A percentile compares a stretch with the other conserved stretches of the same genome.
These are phyloP conservation scores for Theobroma cacao DNA, from an alignment of 345 rosid species.

Conservation along the genomic window DNA sequence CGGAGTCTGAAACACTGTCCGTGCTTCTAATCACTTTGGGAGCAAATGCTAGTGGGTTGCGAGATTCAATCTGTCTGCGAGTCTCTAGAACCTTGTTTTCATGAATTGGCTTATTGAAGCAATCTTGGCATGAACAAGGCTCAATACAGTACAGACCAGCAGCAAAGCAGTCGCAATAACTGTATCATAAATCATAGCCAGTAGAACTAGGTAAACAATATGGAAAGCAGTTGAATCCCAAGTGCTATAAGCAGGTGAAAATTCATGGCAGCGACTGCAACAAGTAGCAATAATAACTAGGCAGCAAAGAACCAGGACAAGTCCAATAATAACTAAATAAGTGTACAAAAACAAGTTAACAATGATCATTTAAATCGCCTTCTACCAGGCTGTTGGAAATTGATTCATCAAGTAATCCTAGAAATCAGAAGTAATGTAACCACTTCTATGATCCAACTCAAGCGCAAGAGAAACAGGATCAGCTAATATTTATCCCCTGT, in stretches of 20 bases:
- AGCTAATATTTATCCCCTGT: not conserved
- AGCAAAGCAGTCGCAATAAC: constrained; percentile 88
- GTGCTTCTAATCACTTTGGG: constrained; percentile 61
- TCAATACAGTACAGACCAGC: constrained; percentile 74
- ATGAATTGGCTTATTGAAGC: constrained; percentile 61
- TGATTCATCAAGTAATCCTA: not conserved
- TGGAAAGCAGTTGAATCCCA: not conserved
- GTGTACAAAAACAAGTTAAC: not conserved
- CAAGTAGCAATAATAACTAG: not conserved
- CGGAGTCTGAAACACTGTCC: constrained; percentile 26
- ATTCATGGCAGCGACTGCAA: not conserved
- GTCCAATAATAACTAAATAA: constrained; percentile 3
- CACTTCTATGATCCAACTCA: not conserved
- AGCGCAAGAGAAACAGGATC: not conserved
- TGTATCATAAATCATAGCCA: constrained; percentile 26
- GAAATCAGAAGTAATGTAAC: not conserved
- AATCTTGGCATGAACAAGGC: constrained; percentile 66
- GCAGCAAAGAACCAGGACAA: constrained; percentile 1
- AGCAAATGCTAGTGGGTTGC: constrained; percentile 81
- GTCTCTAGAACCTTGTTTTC: constrained; percentile 51
- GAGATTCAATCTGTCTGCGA: constrained; percentile 56
- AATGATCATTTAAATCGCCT: not conserved
- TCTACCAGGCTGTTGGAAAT: not conserved
- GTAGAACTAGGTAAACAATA: not conserved
- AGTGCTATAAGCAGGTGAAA: not conserved